Evolutionary conservation across 805 yeast species (phyloP).

Genomic region (Yarrowia alimentaria): DNA sequence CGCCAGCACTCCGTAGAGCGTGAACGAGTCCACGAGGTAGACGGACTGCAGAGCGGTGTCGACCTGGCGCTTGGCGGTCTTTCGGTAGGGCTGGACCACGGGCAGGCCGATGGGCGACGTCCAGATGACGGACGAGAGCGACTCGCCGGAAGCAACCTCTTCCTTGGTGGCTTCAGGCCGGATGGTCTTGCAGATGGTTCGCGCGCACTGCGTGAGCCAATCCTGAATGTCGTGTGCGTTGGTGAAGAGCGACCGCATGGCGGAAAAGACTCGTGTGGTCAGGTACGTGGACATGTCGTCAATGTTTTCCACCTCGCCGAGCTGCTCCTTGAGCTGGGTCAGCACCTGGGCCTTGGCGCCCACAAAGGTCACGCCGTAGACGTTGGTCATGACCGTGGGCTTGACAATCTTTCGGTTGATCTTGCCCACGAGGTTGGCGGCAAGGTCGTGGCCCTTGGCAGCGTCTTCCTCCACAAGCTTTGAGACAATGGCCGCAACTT

Average conservation of each 20-base stretch:
- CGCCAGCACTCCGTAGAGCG: constrained; percentile 75
- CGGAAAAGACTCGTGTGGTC: constrained; percentile 73
- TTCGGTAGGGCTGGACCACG: constrained; percentile 94
- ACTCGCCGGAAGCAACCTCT: constrained; percentile 41
- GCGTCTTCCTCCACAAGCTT: constrained; percentile 50
- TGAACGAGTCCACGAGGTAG: constrained; percentile 84
- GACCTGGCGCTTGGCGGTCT: constrained; percentile 60
- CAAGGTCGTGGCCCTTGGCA: constrained; percentile 34
- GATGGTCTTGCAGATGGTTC: constrained; percentile 71
- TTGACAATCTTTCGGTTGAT: constrained; percentile 86
- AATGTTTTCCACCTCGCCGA: constrained; percentile 48
- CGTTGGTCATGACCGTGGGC: constrained; percentile 98
- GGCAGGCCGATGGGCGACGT: constrained; percentile 95
- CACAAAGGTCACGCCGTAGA: constrained; percentile 90
- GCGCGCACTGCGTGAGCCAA: constrained; percentile 90
- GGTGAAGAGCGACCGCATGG: constrained; percentile 79
- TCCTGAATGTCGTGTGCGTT: constrained; percentile 96
- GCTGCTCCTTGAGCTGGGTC: constrained; percentile 55
- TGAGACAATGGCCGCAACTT: constrained; percentile 53
- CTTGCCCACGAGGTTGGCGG: constrained; percentile 53
- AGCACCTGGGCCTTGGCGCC: constrained; percentile 91
- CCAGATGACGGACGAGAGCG: constrained; percentile 91
- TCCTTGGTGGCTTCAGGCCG: constrained; percentile 56
- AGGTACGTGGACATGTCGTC: constrained; percentile 60
- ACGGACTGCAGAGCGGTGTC: constrained; percentile 85